phyloP scores from a whole-genome alignment of 2,329 filamentous ascomycete genomes.

The Paraphoma sp. region DNA sequence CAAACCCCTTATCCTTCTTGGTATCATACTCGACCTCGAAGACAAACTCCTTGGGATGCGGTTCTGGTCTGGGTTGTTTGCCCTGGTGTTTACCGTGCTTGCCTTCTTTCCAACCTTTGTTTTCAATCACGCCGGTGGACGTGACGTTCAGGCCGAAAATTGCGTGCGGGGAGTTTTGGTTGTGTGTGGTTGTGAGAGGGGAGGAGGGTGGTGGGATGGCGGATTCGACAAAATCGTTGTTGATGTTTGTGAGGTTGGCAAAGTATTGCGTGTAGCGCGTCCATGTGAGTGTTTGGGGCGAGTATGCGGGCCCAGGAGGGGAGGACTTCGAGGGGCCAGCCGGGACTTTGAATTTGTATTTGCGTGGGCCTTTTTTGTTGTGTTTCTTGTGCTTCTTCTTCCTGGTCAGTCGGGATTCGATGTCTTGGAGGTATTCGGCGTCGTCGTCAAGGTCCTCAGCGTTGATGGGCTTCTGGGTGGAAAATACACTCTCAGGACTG shows the following conservation, averaged over 20 bases:
- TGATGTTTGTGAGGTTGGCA: constrained; percentile 90
- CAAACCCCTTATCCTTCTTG: constrained; percentile 75
- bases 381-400: constrained; percentile 59
- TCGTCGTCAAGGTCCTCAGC: constrained; percentile 29
- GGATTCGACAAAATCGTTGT: constrained; percentile 67
- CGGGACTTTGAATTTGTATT: constrained; percentile 63
- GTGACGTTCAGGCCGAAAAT: constrained; percentile 39
- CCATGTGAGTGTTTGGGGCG: constrained; percentile 79
- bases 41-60: constrained; percentile 68
- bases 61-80: constrained; percentile 55
- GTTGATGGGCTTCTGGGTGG: constrained; percentile 10
- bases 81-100: constrained; percentile 66
- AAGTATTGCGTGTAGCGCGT: constrained; percentile 88
- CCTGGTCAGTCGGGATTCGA: constrained; percentile 46
- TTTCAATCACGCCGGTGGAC: constrained; percentile 30
- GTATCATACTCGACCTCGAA: constrained; percentile 91
- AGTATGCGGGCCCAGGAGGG: constrained; percentile 88
- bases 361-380: constrained; percentile 40
- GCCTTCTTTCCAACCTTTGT: constrained; percentile 66
- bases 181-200: constrained; percentile 1
- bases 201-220: background rate
- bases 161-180: constrained; percentile 14
- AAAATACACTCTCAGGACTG: background rate
- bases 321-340: constrained; percentile 73
- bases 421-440: constrained; percentile 47